Evolutionary conservation across 495 filamentous ascomycete species (phyloP), one percentile per base, ranked within the genome.

Genomic region (Penicillium ochrochloron): DNA sequence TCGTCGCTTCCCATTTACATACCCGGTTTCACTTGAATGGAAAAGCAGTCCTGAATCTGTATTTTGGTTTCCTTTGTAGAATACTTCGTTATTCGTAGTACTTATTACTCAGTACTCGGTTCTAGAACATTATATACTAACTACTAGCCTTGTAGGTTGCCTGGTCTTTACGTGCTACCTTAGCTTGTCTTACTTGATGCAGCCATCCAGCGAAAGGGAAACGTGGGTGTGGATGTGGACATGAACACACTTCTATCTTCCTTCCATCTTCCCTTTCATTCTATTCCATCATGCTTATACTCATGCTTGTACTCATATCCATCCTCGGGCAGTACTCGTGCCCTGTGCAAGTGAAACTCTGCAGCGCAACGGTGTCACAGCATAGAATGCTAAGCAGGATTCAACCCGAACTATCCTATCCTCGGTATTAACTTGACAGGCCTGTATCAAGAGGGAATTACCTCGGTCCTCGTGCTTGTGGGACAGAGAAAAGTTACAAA

Each of bases 31-130:
- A 3, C 48, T 25, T 48, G 48, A 52, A 52, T 52, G 48, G 44
- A 52, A 52, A 52, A 52, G 48, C 48, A 31, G 14, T 52, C 25
- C 31, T 31, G 48, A 52, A 52, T 52, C 14, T 52, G 44, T 21
- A 44, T 25, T 15, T 4, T 5, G 17, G 8, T n/a, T 7, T 44
- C n/a, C 8, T 44, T 1, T 7, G n/a, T 19, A 17, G 15, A 0
- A 19, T 33, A 33, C 31, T 6, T 33, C 3, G 31, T 0, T 33
- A 37, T 37, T 14, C 35, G 35, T 37, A 37, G 35, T 33, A 33
- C 29, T 31, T 6, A 31, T 31, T 6, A 31, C 31, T 33, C 31
- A 7, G 31, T 33, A 33, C 25, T 27, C 4, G 25, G 25, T 2
- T 27, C 25, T 27, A 27, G 25, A 27, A 27, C 4, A 27, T 4